These are phyloP conservation scores for Wickerhamiella kurtzmanii DNA, from an alignment of 805 yeast genomes.

Conservation along the genomic window DNA sequence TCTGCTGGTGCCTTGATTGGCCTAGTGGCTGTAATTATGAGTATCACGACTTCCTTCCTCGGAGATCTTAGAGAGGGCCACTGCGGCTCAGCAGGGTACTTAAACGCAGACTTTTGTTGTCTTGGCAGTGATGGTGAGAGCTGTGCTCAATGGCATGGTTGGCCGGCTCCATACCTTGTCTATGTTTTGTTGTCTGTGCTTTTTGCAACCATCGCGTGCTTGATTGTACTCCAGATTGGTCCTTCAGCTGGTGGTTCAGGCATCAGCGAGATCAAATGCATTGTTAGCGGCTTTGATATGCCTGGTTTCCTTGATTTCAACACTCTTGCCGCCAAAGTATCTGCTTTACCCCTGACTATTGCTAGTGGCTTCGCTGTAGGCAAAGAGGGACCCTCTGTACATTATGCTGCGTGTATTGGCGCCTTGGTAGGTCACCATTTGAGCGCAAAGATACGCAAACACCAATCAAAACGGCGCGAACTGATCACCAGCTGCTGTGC, in stretches of 20 bases:
- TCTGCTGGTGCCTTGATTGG: conserved; percentile 70
- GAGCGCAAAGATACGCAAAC: conserved; percentile 29
- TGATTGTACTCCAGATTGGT: conserved; percentile 55
- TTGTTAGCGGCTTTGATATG: conserved; percentile 77
- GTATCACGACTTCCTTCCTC: conserved; percentile 76
- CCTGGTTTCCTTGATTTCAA: conserved; percentile 60
- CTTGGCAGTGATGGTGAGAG: conserved; percentile 36
- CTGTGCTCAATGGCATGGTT: conserved; percentile 58
- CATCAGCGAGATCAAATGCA: conserved; percentile 89
- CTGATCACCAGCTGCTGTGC: conserved; percentile 83
- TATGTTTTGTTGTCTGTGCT: conserved; percentile 47
- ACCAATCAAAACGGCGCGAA: conserved; percentile 32
- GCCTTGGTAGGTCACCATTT: conserved; percentile 42
- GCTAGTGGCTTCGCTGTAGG: conserved; percentile 91
- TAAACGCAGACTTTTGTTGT: conserved; percentile 72
- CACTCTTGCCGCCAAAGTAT: conserved; percentile 61
- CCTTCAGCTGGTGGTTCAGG: conserved; percentile 97
- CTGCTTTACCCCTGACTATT: conserved; percentile 79
- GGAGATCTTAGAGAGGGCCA: conserved; percentile 67
- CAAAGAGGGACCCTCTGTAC: conserved; percentile 97
- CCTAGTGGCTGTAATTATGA: conserved; percentile 64
- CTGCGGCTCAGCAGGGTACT: conserved; percentile 55
- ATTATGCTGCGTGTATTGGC: conserved; percentile 95
- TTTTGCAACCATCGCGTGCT: conserved; percentile 54
- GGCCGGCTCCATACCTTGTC: conserved; percentile 44